These are phyloP conservation scores for Arabidopsis suecica DNA, from an alignment of 345 rosid genomes.

Conservation along the genomic window DNA sequence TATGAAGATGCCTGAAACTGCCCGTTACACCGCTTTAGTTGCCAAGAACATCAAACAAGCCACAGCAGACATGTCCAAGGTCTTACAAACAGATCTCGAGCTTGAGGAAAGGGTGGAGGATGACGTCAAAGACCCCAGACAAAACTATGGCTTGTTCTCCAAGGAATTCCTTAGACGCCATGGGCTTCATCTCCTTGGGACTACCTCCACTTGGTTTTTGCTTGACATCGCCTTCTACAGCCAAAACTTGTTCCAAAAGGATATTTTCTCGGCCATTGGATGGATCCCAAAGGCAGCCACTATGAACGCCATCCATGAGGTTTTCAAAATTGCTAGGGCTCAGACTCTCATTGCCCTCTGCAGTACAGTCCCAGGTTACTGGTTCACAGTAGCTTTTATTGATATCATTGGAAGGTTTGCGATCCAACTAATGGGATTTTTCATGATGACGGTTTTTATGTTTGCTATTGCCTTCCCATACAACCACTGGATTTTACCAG, in stretches of 20 bases:
- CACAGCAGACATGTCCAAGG: constrained; percentile 73
- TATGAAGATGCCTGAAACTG: constrained; percentile 87
- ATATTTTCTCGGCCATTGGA: constrained; percentile 63
- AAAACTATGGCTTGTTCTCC: constrained; percentile 57
- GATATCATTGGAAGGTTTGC: constrained; percentile 65
- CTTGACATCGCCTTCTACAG: constrained; percentile 70
- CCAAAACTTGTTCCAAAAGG: constrained; percentile 70
- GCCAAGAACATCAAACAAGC: constrained; percentile 71
- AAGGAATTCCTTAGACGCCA: constrained; percentile 50
- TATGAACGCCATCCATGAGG: constrained; percentile 67
- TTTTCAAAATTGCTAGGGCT: constrained; percentile 60
- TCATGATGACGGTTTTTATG: constrained; percentile 76
- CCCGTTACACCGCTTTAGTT: constrained; percentile 76
- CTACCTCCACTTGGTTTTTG: constrained; percentile 41
- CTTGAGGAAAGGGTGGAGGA: constrained; percentile 54
- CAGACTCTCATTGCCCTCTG: constrained; percentile 70
- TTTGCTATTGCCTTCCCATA: constrained; percentile 73
- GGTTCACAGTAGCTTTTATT: constrained; percentile 68
- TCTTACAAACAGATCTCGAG: constrained; percentile 63
- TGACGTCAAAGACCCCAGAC: constrained; percentile 12
- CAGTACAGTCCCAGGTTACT: constrained; percentile 73
- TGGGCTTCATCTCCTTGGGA: constrained; percentile 48
- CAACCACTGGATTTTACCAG: constrained; percentile 61
- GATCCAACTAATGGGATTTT: constrained; percentile 75
- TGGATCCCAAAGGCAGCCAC: constrained; percentile 68